Evolutionary conservation across 2,329 filamentous ascomycete genomes (phyloP), one percentile per base, ranked within the genome.

Genomic region (Fusarium nygamai): DNA sequence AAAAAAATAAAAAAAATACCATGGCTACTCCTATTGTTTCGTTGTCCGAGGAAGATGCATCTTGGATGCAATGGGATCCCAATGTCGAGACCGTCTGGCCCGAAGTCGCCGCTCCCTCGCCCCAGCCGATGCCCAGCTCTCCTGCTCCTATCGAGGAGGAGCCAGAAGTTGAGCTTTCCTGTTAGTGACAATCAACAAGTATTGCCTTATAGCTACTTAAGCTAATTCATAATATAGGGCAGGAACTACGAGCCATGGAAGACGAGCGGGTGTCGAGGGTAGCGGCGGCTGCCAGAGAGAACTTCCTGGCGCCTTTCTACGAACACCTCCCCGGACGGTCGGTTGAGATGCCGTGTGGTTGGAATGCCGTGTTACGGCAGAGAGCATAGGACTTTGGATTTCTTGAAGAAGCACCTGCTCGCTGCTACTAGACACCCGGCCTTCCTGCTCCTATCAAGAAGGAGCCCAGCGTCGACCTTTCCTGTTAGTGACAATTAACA

Each of bases 1-100:
- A n/a, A n/a, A n/a, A n/a, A n/a, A n/a, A n/a, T n/a, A n/a, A n/a
- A n/a, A n/a, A n/a, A n/a, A n/a, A n/a, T n/a, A n/a, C n/a, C n/a
- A n/a, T 53, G n/a, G n/a, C 17, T 0, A 27, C 33, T 0, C n/a
- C n/a, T 27, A 27, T 27, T 0, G 0, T 53, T 8, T 2, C 19
- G 0, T 14, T 36, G 6, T 27, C 50, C 0, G 33, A 53, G 12
- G 50, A 53, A 4, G 6, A 36, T 1, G n/a, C 13, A 2, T 24
- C 50, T 2, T 36, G 33, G 50, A 53, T 2, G 33, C n/a, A 24
- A 17, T 53, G n/a, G n/a, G 31, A 22, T 19, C 4, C 17, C 6
- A 6, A 3, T 3, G 6, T 14, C 14, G 8, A 48, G 20, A 50
- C 22, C 12, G 17, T 22, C 33, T 53, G 33, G 50, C 50, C 19